phyloP scores from a whole-genome alignment of 306 rosid genomes.

The Malus fusca region DNA sequence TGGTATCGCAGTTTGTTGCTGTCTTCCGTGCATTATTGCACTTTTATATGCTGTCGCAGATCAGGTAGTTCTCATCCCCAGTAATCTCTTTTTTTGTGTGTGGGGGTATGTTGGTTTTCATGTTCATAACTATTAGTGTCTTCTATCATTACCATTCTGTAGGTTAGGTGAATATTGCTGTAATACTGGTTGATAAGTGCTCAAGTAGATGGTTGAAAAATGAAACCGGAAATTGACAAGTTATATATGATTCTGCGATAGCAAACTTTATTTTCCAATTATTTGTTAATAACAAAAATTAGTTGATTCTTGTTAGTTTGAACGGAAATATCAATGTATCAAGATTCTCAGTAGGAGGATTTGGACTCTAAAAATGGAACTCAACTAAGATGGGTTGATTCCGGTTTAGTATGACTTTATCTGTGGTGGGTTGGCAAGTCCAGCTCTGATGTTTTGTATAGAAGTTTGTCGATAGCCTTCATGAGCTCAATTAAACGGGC shows the following conservation, averaged over 20 bases:
- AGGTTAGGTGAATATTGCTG: not conserved
- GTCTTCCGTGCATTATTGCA: slow-evolving; percentile 89
- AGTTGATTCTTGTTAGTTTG: not conserved
- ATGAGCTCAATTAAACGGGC: not conserved
- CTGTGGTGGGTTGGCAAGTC: not conserved
- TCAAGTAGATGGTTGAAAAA: not conserved
- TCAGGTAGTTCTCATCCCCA: slow-evolving; percentile 51
- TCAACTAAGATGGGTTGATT: not conserved
- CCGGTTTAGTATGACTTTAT: not conserved
- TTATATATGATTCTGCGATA: not conserved
- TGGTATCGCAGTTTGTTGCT: slow-evolving; percentile 95
- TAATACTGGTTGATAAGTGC: not conserved
- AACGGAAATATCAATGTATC: not conserved
- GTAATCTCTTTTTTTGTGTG: not conserved
- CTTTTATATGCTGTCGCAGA: slow-evolving; percentile 92
- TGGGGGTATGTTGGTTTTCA: not conserved
- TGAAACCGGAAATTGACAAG: not conserved
- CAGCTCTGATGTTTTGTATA: not conserved
- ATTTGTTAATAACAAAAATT: not conserved
- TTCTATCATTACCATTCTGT: not conserved
- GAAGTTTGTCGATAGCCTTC: not conserved
- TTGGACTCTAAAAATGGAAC: not conserved
- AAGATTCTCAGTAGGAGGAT: not conserved
- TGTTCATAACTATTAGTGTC: not conserved
- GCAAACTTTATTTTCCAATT: not conserved